Evolutionary conservation across 1,139 yeast species (phyloP), one percentile per base, ranked within the genome.

Genomic region (Hanseniaspora uvarum): DNA sequence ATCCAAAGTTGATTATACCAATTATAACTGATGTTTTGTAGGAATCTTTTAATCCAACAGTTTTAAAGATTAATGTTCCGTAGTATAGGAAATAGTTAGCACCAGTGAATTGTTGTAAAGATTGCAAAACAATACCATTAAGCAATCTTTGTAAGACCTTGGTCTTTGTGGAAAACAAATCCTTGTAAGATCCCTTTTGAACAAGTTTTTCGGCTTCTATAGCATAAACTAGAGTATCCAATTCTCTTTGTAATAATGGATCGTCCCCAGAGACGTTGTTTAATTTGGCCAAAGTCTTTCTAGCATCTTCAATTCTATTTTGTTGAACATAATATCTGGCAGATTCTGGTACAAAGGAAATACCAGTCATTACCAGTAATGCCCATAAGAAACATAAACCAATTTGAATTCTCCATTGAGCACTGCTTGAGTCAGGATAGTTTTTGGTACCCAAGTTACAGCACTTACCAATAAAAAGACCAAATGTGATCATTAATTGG

Each of bases 71-170:
- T 55, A 84, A 76, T 57, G 88, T 82, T 66, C 86, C 86, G 62
- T 81, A 83, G 73, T 82, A 83, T 75, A 83, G 82, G 72, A 83
- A 81, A 68, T 81, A 83, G 72, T 81, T 82, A 65, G 78, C 75
- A 74, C 87, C 88, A 58, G 84, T 79, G 61, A 83, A 75, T 70
- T 83, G 89, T 70, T 82, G 89, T 62, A 83, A 69, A 38, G 81
- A 72, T 72, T 81, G 84, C 58, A 83, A 66, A 68, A 78, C 63
- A 56, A 80, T 70, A 65, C 92, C 94, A 64, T 80, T 71, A 31
- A 79, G 44, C 34, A 83, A 74, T 72, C 92, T 76, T 70, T 74
- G 76, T 60, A 81, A 72, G 59, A 81, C 76, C 69, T 75, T 77
- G 63, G 86, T 86, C 67, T 78, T 74, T 65, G 86, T 85, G 45